A percentile compares a stretch with the other conserved stretches of the same genome.
Evolutionary conservation across 2,329 filamentous ascomycete species (phyloP).

Genomic region (Aspergillus fumigatiaffinis): DNA sequence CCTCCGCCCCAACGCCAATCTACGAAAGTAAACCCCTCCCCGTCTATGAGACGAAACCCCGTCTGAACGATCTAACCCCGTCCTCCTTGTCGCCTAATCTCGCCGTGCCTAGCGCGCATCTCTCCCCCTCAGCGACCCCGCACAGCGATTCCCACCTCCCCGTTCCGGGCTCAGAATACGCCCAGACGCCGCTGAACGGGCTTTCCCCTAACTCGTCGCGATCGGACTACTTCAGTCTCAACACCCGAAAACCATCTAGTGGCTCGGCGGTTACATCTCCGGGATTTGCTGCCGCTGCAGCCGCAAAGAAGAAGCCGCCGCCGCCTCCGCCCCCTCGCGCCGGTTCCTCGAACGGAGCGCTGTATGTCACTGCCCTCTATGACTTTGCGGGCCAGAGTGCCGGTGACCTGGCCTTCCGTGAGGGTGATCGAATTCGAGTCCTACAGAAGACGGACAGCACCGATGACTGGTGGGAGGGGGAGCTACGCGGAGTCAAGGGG

Average conservation of each 20-base stretch:
- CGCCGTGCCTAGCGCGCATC: slow-evolving; percentile 1
- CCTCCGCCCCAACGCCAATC: slow-evolving; percentile 17
- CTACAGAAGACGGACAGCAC: slow-evolving; percentile 73
- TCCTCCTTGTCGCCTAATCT: slow-evolving; percentile 10
- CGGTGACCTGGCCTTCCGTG: slow-evolving; percentile 69
- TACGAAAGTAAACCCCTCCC: slow-evolving; percentile 7
- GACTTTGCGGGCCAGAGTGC: slow-evolving; percentile 66
- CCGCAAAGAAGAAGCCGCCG: slow-evolving; percentile 69
- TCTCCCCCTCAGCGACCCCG: slow-evolving; percentile 8
- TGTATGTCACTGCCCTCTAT: slow-evolving; percentile 68
- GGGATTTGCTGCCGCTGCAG: slow-evolving; percentile 34
- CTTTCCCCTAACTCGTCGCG: slow-evolving; percentile 20
- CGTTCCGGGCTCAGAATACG: slow-evolving; percentile 23
- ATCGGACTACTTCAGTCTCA: slow-evolving; percentile 43
- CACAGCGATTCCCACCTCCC: slow-evolving; percentile 19
- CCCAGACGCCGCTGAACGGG: slow-evolving; percentile 26
- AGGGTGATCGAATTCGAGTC: slow-evolving; percentile 74
- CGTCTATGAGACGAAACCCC: slow-evolving; percentile 26
- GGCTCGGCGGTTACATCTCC: slow-evolving; percentile 38
- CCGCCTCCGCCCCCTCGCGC: slow-evolving; percentile 64
- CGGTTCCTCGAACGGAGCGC: slow-evolving; percentile 48
- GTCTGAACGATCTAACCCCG: slow-evolving; percentile 17
- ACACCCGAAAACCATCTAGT: slow-evolving; percentile 33
- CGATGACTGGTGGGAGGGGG: slow-evolving; percentile 87
- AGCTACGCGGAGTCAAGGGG: slow-evolving; percentile 64